phyloP scores from a whole-genome alignment of 2,329 filamentous ascomycete genomes.

The Fusarium fujikuroi region DNA sequence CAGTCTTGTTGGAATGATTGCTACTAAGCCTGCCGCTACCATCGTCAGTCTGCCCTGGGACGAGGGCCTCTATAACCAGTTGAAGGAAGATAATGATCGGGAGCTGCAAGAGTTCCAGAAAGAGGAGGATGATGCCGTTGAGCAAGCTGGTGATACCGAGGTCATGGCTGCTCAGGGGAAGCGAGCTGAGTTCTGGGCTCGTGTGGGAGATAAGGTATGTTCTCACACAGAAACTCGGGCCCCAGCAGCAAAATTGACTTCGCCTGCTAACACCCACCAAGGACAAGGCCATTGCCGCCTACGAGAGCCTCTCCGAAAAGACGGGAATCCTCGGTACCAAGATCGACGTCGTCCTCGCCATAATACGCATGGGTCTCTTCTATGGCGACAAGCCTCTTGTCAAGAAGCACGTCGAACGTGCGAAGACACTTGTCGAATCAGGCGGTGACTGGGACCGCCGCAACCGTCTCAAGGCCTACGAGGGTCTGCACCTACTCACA shows the following conservation, averaged over 20 bases:
- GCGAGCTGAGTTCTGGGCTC: constrained; percentile 94
- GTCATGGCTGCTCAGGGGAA: constrained; percentile 92
- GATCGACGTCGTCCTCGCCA: constrained; percentile 95
- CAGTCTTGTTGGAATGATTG: constrained; percentile 79
- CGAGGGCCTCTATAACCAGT: constrained; percentile 82
- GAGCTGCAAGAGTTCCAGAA: constrained; percentile 82
- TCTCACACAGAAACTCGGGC: neutral
- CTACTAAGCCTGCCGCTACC: constrained; percentile 72
- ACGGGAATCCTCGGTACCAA: constrained; percentile 96
- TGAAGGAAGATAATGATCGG: constrained; percentile 80
- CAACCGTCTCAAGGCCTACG: constrained; percentile 98
- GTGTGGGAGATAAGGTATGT: constrained; percentile 91
- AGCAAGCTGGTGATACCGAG: constrained; percentile 97
- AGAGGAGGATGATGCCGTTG: constrained; percentile 91
- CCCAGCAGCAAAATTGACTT: neutral
- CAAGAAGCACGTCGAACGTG: constrained; percentile 93
- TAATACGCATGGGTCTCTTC: constrained; percentile 95
- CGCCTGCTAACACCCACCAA: constrained; percentile 52
- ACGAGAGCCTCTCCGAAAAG: constrained; percentile 95
- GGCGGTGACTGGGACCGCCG: constrained; percentile 98
- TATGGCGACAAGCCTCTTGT: constrained; percentile 93
- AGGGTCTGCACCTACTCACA: constrained; percentile 91
- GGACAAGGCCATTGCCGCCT: constrained; percentile 94
- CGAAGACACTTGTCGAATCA: constrained; percentile 88
- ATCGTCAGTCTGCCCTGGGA: constrained; percentile 87